phyloP scores from a whole-genome alignment of 1,284 basidiomycete genomes.

The Cutaneotrichosporon spelunceum region DNA sequence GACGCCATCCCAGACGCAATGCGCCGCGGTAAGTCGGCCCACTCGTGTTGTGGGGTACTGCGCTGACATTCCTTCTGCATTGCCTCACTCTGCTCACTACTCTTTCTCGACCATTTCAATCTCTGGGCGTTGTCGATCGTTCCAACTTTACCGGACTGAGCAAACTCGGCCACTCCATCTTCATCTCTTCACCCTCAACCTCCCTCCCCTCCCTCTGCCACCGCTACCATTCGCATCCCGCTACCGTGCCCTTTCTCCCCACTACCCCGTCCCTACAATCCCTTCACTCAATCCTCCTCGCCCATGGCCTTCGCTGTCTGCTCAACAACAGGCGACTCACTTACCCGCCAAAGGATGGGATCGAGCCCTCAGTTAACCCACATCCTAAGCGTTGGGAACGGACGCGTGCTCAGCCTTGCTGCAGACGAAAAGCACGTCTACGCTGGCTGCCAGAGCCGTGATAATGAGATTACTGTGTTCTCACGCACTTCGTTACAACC shows the following conservation, averaged over 20 bases:
- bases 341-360: slow-evolving; percentile 47
- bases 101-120: not conserved
- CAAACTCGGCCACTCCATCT: no score
- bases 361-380: slow-evolving; percentile 49
- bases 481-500: slow-evolving; percentile 67
- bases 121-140: not conserved
- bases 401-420: slow-evolving; percentile 65
- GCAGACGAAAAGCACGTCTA: slow-evolving; percentile 72
- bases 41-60: not conserved
- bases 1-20: slow-evolving; percentile 10
- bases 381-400: slow-evolving; percentile 45
- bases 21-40: slow-evolving; percentile 7
- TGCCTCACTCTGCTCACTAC: not conserved
- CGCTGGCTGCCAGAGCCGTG: slow-evolving; percentile 73
- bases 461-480: slow-evolving; percentile 71
- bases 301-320: not conserved
- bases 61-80: not conserved
- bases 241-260: no score
- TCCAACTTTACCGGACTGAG: no score
- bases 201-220: not conserved
- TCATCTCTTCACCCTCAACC: no score
- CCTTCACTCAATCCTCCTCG: not conserved
- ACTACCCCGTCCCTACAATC: not conserved
- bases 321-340: slow-evolving; percentile 33
- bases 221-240: no score